Base-by-base conservation (phyloP, 257 asterid species). In the Eustoma russellianum region DNA sequence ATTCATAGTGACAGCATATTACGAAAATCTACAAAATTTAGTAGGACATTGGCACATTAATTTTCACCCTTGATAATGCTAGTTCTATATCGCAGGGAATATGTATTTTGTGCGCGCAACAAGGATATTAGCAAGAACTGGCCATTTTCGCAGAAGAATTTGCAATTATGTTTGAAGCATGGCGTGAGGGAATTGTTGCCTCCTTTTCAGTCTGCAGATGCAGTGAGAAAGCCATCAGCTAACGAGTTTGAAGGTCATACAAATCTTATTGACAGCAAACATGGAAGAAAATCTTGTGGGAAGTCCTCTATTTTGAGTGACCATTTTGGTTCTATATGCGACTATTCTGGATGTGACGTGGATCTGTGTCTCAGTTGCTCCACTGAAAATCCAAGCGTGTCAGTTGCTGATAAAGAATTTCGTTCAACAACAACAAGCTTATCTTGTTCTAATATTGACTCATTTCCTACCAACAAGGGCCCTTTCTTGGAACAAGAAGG, bases 111-210 rank as follows among this genome's bases (percentile, higher is more conserved):
- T 52, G 41, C 74, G 24, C 61, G 98, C 52, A 74, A 68, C 69
- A 87, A 84, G 69, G 84, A 83, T 74, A 72, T 87, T 72, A 63
- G 66, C 82, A 85, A 66, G 30, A 77, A 73, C 49, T 91, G 98
- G 98, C 98, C 98, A 47, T 91, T 91, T 71, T 87, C 98, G 59
- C 76, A 61, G 68, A 68, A 85, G 70, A 79, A 67, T 53, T 72
- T 91, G 76, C 88, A 81, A 61, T 83, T 79, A 80, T 87, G 95
- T 73, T 59, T 82, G 66, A 79, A 79, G 61, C 76, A 82, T 73
- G 95, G 86, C 52, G 72, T 78, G 77, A 80, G 64, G 47, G 80
- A 85, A 64, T 72, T 81, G 40, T 70, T 91, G 78, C 98, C 98
- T 33, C 95, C 94, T 66, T 91, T 87, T 45, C 86, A 80, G 69